Evolutionary conservation across 2,329 filamentous ascomycete genomes (phyloP), one percentile per base, ranked within the genome.

Genomic region (Cordyceps tenuipes): DNA sequence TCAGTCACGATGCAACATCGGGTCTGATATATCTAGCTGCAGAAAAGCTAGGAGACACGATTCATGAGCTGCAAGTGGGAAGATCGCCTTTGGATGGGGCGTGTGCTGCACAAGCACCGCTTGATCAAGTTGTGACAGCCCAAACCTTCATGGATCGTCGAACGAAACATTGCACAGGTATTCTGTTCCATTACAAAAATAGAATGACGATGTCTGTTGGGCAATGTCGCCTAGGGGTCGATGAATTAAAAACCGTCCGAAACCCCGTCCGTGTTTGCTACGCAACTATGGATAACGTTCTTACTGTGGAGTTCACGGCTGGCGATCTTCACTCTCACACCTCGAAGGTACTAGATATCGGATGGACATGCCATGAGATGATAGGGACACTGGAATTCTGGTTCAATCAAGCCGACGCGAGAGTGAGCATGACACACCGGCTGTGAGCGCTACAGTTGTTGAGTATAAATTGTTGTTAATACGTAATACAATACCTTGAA

Each of bases 181-280:
- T 57, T 57, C 29, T 49, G 3, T 43, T 57, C 5, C 55, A 50
- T 8, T 57, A 50, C 31, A 2, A 39, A 1, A 21, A 49, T 29
- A 46, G 46, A 43, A n/a, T n/a, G n/a, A 49, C 3, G 8, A 21
- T 4, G 29, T 39, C 31, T 41, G 44, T 57, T 50, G 55, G 55
- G 26, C 55, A 57, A 36, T 57, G 55, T 21, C 55, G 46, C 34
- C 36, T 57, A 26, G 55, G 55, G 5, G 29, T 57, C 43, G 55
- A 57, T n/a, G 31, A 57, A 13, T 12, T 43, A 15, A 31, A 26
- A 19, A 48, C 44, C 46, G 55, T 50, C 6, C 21, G 12, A 39
- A n/a, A 41, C 23, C 48, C 39, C 23, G 48, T 26, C 19, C 29
- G 26, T n/a, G 23, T 51, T 12, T 52, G 57, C 47, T 53, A 17